phyloP scores from a whole-genome alignment of 768 basidiomycete species.

The Naganishia friedmannii region DNA sequence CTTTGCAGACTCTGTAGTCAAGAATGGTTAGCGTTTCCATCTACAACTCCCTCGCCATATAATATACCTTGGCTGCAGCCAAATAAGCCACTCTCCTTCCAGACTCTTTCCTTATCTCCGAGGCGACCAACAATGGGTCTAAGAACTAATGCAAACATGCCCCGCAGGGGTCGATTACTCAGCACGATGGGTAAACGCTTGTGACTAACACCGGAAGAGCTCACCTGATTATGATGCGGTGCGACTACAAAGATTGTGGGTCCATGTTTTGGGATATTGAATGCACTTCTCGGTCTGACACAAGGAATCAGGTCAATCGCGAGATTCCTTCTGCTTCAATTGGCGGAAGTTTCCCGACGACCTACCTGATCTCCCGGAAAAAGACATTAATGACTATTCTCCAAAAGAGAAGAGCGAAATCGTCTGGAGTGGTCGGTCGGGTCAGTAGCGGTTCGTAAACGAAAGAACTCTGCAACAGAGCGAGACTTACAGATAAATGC shows the following conservation, averaged over 20 bases:
- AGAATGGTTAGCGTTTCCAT: too few relatives aligned
- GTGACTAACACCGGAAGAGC: constrained; percentile 31
- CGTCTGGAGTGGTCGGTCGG: constrained; percentile 56
- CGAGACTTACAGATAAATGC: constrained; percentile 25
- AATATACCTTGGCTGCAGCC: constrained; percentile 67
- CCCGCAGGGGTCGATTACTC: constrained; percentile 1
- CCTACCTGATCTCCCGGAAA: constrained; percentile 77
- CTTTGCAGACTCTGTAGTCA: constrained; percentile 67
- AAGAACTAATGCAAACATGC: constrained; percentile 65
- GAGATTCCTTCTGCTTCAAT: background rate
- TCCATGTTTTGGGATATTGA: constrained; percentile 85
- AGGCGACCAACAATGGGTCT: constrained; percentile 77
- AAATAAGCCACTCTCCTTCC: constrained; percentile 78
- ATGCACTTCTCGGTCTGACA: constrained; percentile 76
- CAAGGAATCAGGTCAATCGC: background rate
- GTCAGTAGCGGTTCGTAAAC: background rate
- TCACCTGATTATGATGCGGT: constrained; percentile 85
- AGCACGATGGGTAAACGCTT: background rate
- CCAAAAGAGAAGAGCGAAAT: constrained; percentile 80
- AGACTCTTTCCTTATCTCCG: constrained; percentile 82
- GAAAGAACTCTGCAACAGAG: background rate
- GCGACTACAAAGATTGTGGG: constrained; percentile 90
- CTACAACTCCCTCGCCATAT: background rate
- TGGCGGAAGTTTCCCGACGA: background rate
- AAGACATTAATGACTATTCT: constrained; percentile 80